Percentiles rank a stretch among this genome's conserved stretches.
phyloP scores from a whole-genome alignment of 2,329 filamentous ascomycete species.

The Penicillium digitatum region DNA sequence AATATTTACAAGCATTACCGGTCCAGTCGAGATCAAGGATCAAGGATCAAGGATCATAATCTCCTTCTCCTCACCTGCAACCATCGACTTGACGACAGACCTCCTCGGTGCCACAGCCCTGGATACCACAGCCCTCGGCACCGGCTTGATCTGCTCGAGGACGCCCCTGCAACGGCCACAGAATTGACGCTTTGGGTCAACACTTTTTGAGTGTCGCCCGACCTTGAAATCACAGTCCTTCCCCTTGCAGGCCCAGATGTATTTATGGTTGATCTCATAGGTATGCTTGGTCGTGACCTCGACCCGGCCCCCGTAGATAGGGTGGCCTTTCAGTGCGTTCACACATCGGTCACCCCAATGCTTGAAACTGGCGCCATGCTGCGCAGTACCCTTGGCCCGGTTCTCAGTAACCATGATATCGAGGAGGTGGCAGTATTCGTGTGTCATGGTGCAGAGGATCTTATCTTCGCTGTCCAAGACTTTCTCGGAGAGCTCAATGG shows the following conservation, averaged over 20 bases:
- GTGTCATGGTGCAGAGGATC: conserved; percentile 84
- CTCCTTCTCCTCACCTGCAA: not conserved
- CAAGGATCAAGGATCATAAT: not conserved
- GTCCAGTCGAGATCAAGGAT: not conserved
- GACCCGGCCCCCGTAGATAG: conserved; percentile 57
- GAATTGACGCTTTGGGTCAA: conserved; percentile 65
- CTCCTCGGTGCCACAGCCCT: conserved; percentile 40
- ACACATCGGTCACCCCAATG: conserved; percentile 53
- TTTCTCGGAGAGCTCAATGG: conserved; percentile 84
- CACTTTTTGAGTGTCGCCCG: conserved; percentile 80
- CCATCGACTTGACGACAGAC: not conserved
- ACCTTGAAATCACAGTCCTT: conserved; percentile 64
- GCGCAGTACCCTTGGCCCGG: conserved; percentile 32
- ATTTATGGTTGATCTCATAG: conserved; percentile 90
- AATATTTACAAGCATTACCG: not conserved
- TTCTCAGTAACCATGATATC: conserved; percentile 84
- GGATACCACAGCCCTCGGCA: conserved; percentile 58
- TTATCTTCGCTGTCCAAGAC: conserved; percentile 74
- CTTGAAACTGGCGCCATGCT: conserved; percentile 83
- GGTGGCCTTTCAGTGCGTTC: conserved; percentile 35
- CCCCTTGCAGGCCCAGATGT: conserved; percentile 70
- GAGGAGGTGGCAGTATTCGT: conserved; percentile 92
- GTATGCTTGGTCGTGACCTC: conserved; percentile 83
- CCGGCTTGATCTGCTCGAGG: conserved; percentile 74
- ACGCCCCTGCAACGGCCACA: conserved; percentile 72